A percentile compares a stretch with the other conserved stretches of the same genome.
Conservation (phyloP, 306 rosid genomes). For the Rosa rugosa region DNA sequence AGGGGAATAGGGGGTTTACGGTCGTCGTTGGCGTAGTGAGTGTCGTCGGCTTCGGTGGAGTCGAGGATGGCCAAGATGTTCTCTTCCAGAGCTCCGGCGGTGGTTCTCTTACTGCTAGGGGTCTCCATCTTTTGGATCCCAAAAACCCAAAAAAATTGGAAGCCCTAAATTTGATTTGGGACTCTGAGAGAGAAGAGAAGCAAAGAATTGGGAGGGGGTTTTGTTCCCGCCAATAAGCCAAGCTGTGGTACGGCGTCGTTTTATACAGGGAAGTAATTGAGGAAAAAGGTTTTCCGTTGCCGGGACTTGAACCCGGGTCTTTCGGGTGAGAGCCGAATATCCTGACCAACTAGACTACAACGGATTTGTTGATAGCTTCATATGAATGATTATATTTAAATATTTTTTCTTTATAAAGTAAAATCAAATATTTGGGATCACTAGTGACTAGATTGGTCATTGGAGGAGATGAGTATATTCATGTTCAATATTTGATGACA, state of each 20-base stretch:
- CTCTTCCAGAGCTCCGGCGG: conserved; percentile 50
- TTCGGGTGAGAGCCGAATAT: conserved; percentile 21
- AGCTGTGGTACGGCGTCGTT: neutral
- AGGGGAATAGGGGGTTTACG: conserved; percentile 29
- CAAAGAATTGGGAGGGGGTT: neutral
- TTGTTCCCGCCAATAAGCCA: conserved; percentile 18
- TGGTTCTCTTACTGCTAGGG: conserved; percentile 33
- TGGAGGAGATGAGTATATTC: too few relatives aligned
- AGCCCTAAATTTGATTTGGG: conserved; percentile 15
- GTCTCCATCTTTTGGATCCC: conserved; percentile 38
- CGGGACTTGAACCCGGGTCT: conserved; percentile 23
- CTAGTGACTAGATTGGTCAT: too few relatives aligned
- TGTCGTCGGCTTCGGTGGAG: conserved; percentile 55
- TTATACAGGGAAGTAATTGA: neutral
- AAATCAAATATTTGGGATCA: too few relatives aligned
- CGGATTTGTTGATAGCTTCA: neutral
- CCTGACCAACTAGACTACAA: conserved; percentile 25
- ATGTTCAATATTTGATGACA: too few relatives aligned
- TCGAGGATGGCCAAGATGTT: conserved; percentile 70
- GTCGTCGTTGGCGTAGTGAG: conserved; percentile 69
- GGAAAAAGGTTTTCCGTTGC: neutral
- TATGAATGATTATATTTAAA: too few relatives aligned
- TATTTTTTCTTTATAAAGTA: too few relatives aligned
- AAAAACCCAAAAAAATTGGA: neutral
- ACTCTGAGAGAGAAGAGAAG: too few relatives aligned